phyloP scores from a whole-genome alignment of 345 rosid species.

The Noccaea caerulescens region DNA sequence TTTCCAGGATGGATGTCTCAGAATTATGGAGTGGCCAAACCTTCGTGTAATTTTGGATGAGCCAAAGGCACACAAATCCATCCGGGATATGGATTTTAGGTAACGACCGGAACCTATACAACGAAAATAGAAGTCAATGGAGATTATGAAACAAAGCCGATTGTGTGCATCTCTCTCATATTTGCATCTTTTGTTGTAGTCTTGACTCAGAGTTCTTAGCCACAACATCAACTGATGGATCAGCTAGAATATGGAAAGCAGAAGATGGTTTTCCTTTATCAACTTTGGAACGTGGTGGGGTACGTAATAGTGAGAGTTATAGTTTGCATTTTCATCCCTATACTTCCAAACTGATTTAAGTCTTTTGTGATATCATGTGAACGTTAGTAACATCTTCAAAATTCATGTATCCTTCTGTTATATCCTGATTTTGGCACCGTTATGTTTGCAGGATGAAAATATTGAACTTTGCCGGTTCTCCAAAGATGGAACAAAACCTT shows the following conservation, averaged over 20 bases:
- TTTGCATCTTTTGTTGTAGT: constrained; percentile 50
- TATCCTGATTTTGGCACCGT: constrained; percentile 9
- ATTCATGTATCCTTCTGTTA: constrained; percentile 6
- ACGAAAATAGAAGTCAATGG: no score
- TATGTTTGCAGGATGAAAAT: constrained; percentile 69
- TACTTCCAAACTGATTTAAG: background rate
- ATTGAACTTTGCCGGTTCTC: constrained; percentile 86
- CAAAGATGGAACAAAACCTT: constrained; percentile 93
- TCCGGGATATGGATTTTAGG: constrained; percentile 91
- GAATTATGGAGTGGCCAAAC: constrained; percentile 92
- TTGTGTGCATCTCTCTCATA: constrained; percentile 30
- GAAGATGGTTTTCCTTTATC: constrained; percentile 79
- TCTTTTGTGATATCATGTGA: background rate
- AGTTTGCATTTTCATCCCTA: constrained; percentile 1
- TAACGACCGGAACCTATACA: constrained; percentile 38
- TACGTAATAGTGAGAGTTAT: constrained; percentile 38
- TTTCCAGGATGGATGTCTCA: constrained; percentile 83
- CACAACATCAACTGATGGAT: constrained; percentile 86
- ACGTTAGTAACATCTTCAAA: background rate
- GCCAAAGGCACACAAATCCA: constrained; percentile 80
- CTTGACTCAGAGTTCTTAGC: constrained; percentile 92
- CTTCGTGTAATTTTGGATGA: constrained; percentile 69
- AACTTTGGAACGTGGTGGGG: constrained; percentile 75
- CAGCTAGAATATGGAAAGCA: constrained; percentile 91
- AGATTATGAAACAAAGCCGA: background rate